Conservation (phyloP, 2,329 filamentous ascomycete species). For the Aspergillus texensis region DNA sequence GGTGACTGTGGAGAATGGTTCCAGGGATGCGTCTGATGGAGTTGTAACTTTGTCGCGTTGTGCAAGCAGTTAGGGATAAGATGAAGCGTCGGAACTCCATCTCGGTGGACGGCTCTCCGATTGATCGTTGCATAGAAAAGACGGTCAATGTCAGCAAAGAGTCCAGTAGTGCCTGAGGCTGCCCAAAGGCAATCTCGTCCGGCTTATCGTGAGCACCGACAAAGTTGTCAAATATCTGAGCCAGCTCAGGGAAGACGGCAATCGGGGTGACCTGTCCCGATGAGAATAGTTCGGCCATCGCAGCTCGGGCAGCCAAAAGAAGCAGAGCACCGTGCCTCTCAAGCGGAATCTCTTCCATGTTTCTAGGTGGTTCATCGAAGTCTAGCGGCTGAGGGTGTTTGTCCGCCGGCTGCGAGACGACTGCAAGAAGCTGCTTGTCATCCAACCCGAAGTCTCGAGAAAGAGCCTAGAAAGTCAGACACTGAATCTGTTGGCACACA, state of each 20-base stretch:
- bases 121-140: constrained; percentile 51
- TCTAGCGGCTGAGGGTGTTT: constrained; percentile 48
- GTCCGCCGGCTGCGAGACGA: constrained; percentile 44
- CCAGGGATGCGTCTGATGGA: constrained; percentile 41
- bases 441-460: constrained; percentile 57
- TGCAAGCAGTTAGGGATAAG: constrained; percentile 47
- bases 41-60: constrained; percentile 37
- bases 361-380: constrained; percentile 58
- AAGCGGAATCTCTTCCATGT: constrained; percentile 57
- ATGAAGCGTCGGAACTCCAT: constrained; percentile 57
- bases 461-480: constrained; percentile 44
- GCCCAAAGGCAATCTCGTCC: constrained; percentile 43
- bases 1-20: constrained; percentile 53
- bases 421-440: constrained; percentile 50
- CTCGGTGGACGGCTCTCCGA: constrained; percentile 50
- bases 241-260: constrained; percentile 57
- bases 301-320: constrained; percentile 56
- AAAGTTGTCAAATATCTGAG: constrained; percentile 55
- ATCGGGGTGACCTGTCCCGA: constrained; percentile 43
- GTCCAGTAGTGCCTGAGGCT: constrained; percentile 58
- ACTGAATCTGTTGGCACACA: neutral
- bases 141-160: constrained; percentile 56
- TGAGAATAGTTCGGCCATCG: constrained; percentile 53
- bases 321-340: constrained; percentile 59
- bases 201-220: constrained; percentile 46